Evolutionary conservation across 2,329 filamentous ascomycete genomes (phyloP), one percentile per base, ranked within the genome.

Genomic region (Fusarium illudens): DNA sequence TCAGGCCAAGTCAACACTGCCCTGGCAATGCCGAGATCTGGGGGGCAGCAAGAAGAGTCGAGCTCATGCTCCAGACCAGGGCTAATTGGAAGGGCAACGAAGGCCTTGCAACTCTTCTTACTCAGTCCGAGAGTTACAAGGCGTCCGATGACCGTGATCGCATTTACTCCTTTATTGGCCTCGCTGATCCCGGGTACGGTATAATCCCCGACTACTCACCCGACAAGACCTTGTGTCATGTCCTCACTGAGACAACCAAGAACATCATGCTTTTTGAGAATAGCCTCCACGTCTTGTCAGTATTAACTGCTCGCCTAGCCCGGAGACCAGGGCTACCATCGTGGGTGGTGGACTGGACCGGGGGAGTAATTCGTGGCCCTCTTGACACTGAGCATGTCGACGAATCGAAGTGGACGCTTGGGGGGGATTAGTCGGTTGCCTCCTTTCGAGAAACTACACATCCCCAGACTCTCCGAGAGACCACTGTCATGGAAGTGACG

Each of bases 261-360:
- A 46, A 4, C 0, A 65, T 64, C 1, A 64, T 65, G 25, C 37
- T 33, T n/a, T n/a, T 20, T 1, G 37, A 58, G 0, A 20, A 46
- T 6, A 37, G 4, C 3, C 11, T 64, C 2, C 0, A 13, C 3
- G 29, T 58, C 11, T 1, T 25, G 6, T 3, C 4, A 3, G n/a
- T 7, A 1, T 3, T 4, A 25, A 4, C 6, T 3, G 4, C 25
- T 15, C 8, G 4, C 2, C 1, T 7, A 1, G 3, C 5, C 9
- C 10, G 15, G 6, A 39, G 22, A 20, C 12, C 25, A 19, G 6
- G 1, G 0, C 6, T 64, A 1, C 62, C 62, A 5, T 64, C 62
- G 0, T 64, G 62, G 62, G 62, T n/a, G 2, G 9, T 57, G 1
- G 29, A 62, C 7, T 62, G 58, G 61, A 27, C 50, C 37, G 4